Evolutionary conservation across 1,284 basidiomycete genomes (phyloP).

Genomic region (Cutaneotrichosporon cavernicola): DNA sequence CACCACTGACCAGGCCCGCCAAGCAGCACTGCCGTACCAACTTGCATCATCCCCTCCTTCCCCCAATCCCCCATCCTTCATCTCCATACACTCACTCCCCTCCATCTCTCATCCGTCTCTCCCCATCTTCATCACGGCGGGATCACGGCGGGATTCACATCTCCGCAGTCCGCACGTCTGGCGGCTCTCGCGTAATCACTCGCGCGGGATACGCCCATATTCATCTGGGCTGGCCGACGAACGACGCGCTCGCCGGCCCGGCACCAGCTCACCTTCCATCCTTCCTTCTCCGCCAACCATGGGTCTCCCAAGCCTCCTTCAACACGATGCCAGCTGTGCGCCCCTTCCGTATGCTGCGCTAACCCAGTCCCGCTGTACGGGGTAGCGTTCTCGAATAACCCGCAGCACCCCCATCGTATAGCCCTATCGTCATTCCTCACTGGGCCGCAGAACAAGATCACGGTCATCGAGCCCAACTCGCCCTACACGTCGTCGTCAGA

Average conservation of each 20-base stretch:
- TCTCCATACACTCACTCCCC: background rate
- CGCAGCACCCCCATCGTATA: constrained; percentile 42
- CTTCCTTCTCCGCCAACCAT: constrained; percentile 18
- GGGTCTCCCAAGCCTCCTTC: constrained; percentile 30
- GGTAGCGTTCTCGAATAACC: constrained; percentile 47
- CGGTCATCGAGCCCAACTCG: constrained; percentile 37
- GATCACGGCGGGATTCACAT: background rate
- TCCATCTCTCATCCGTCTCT: background rate
- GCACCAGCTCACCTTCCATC: background rate
- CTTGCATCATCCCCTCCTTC: background rate
- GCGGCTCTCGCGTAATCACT: background rate
- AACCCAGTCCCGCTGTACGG: constrained; percentile 50
- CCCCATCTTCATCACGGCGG: background rate
- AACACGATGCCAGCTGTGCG: constrained; percentile 34
- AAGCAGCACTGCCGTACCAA: background rate
- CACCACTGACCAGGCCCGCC: background rate
- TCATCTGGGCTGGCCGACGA: constrained; percentile 7
- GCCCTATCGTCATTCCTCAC: constrained; percentile 47
- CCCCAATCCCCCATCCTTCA: background rate
- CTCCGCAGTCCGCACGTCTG: background rate
- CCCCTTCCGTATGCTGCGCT: constrained; percentile 3
- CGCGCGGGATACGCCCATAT: background rate
- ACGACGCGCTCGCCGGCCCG: constrained; percentile 6
- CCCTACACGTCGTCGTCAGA: constrained; percentile 21
- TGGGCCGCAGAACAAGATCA: constrained; percentile 46